A percentile compares a stretch with the other conserved stretches of the same genome.
Conservation (phyloP, 2,329 filamentous ascomycete species). For the Aspergillus texensis region DNA sequence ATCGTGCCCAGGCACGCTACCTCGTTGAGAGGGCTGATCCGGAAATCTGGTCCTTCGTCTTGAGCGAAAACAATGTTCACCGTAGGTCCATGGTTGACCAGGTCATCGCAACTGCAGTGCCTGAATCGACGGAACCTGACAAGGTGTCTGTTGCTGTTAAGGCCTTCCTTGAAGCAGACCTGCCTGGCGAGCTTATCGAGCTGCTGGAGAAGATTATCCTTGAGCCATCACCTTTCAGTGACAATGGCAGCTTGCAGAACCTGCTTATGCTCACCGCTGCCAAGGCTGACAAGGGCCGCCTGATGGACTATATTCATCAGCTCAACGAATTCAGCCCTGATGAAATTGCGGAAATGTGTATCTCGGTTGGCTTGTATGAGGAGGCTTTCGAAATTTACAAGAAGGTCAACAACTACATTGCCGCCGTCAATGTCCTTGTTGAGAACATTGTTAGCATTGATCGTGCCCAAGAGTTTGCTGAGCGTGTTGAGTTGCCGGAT, state of each 20-base stretch:
- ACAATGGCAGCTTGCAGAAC: slow-evolving; percentile 96
- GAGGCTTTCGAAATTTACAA: slow-evolving; percentile 99
- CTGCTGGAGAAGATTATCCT: slow-evolving; percentile 98
- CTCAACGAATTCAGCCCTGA: slow-evolving; percentile 87
- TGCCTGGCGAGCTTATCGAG: slow-evolving; percentile 93
- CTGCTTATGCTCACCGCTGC: slow-evolving; percentile 93
- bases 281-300: slow-evolving; percentile 90
- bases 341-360: slow-evolving; percentile 90
- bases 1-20: slow-evolving; percentile 95
- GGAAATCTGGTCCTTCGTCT: slow-evolving; percentile 92
- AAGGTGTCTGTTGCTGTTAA: slow-evolving; percentile 95
- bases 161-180: slow-evolving; percentile 85
- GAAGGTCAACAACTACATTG: slow-evolving; percentile 87
- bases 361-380: slow-evolving; percentile 91
- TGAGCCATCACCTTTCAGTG: slow-evolving; percentile 98
- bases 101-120: slow-evolving; percentile 92
- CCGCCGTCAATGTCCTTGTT: slow-evolving; percentile 87
- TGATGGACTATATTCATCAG: slow-evolving; percentile 95
- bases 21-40: slow-evolving; percentile 84
- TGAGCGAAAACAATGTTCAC: slow-evolving; percentile 94
- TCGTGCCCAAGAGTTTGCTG: slow-evolving; percentile 91
- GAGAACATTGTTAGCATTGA: slow-evolving; percentile 98
- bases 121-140: slow-evolving; percentile 86
- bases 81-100: slow-evolving; percentile 93
- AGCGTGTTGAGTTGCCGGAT: slow-evolving; percentile 88